Evolutionary conservation across 163 green algal species (phyloP).

Genomic region (Botryococcus braunii): DNA sequence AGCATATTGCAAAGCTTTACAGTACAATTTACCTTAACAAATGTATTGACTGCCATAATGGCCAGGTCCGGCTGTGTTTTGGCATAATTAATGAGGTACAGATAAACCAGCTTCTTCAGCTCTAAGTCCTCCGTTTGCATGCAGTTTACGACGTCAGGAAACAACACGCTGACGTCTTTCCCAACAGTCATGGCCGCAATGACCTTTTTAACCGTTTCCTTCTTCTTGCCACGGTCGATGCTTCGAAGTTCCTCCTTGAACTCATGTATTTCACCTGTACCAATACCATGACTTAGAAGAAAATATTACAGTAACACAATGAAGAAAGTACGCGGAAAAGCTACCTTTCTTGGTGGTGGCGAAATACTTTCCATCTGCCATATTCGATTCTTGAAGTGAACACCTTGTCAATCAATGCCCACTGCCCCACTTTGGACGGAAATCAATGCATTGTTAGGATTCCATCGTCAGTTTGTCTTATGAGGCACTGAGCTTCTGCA

Average conservation of each 20-base stretch:
- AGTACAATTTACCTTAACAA: constrained; percentile 95
- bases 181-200: constrained; percentile 98
- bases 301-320: neutral
- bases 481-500: no score
- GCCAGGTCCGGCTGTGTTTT: constrained; percentile 97
- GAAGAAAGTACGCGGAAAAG: neutral
- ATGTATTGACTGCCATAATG: constrained; percentile 99
- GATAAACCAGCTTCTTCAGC: constrained; percentile 99
- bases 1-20: no score
- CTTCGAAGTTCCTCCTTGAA: constrained; percentile 85
- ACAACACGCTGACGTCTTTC: constrained; percentile 96
- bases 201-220: constrained; percentile 97
- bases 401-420: no score
- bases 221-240: constrained; percentile 81
- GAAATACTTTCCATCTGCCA: constrained; percentile 76
- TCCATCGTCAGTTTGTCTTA: no score
- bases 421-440: no score
- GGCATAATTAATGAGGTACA: constrained; percentile 99
- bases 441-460: no score
- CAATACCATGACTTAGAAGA: neutral
- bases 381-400: no score
- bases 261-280: constrained; percentile 91
- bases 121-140: constrained; percentile 97
- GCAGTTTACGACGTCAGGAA: constrained; percentile 99
- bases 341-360: constrained; percentile 83